These are phyloP conservation scores for Melaleuca quinquenervia DNA, from an alignment of 345 rosid genomes.

Conservation along the genomic window DNA sequence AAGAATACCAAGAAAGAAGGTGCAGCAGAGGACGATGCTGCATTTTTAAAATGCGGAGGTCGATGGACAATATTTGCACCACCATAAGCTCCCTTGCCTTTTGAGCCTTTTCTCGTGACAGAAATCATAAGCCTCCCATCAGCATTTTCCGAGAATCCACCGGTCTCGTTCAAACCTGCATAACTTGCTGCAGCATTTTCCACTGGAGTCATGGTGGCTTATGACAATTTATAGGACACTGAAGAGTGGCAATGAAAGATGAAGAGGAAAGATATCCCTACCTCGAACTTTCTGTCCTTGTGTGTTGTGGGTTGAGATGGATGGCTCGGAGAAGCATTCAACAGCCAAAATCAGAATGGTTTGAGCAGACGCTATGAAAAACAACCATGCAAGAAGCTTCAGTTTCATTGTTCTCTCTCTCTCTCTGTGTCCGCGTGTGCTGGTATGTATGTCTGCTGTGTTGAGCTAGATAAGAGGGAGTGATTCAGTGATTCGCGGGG, in stretches of 20 bases:
- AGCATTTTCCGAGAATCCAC: not conserved
- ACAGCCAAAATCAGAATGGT: not conserved
- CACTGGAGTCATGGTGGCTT: not conserved
- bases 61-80: slow-evolving; percentile 12
- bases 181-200: not conserved
- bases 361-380: slow-evolving; percentile 7
- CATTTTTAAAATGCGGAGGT: not conserved
- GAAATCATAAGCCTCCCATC: not conserved
- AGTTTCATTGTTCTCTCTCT: not conserved
- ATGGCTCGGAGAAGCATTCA: not conserved
- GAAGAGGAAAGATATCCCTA: not conserved
- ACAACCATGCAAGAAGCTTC: slow-evolving; percentile 4
- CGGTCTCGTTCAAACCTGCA: slow-evolving; percentile 2
- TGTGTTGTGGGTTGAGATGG: not conserved
- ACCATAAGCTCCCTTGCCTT: slow-evolving; percentile 23
- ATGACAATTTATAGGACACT: not conserved
- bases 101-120: not conserved
- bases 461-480: not conserved
- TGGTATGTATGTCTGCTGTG: not conserved
- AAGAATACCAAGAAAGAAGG: slow-evolving; percentile 1
- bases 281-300: slow-evolving; percentile 7
- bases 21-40: slow-evolving; percentile 1
- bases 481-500: not conserved
- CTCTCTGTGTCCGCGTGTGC: no score
- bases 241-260: not conserved